Base-by-base conservation (phyloP, 495 filamentous ascomycete genomes). In the Talaromyces wortmannii region DNA sequence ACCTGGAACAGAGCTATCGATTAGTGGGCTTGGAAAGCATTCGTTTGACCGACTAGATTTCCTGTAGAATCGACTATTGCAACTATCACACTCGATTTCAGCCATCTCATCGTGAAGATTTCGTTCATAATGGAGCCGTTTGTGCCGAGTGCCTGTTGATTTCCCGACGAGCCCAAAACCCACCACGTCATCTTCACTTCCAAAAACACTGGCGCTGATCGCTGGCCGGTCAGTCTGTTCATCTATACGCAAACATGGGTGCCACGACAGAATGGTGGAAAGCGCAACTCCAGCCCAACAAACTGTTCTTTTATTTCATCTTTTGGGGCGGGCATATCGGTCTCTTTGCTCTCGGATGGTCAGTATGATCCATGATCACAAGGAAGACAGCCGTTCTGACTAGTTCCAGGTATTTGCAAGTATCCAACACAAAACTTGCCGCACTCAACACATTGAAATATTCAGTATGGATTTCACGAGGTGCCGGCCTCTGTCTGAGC, bases 381-480 rank as follows among this genome's bases (percentile, higher is more conserved):
- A 23, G 15, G n/a, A 18, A n/a, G 31, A 56, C 48, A 11, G n/a
- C 12, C n/a, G 31, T 60, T 63, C 48, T 65, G 13, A 48, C 3
- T 31, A 17, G 13, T 8, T 12, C 16, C 62, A 96, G 91, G 91
- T 89, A 78, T 62, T 82, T 89, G 57, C 94, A 98, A 77, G 76
- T 64, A 48, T 57, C 60, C 15, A 87, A 95, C 65, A 54, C 61
- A 16, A 79, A 79, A 50, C 73, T 99, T 23, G 85, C 83, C 5
- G 81, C 77, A 18, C 79, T 99, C 31, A 99, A 99, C 70, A 83
- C 72, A 0, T 79, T 99, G 46, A 72, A 76, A 46, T 97, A 81
- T 66, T 97, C 92, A 2, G 94, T 99, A 31, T 99, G 92, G 91
- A 74, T 97, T 32, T 97, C 94, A 16, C 83, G 94, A 79, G 94